Conservation (phyloP, 2,329 filamentous ascomycete genomes). For the Incumbomyces delicatus region DNA sequence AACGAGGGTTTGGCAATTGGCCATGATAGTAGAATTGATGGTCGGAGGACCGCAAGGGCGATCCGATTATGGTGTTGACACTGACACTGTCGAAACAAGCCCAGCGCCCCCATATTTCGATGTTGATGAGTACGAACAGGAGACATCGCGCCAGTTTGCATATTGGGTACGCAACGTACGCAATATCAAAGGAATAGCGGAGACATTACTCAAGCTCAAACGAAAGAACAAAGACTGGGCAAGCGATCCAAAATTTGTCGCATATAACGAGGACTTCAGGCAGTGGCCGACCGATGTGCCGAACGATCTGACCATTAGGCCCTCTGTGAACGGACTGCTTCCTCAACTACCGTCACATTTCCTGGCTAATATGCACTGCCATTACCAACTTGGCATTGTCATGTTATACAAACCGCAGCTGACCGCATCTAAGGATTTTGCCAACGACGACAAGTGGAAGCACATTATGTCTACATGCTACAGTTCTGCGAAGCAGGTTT, state of each 20-base stretch:
- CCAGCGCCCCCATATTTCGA: slow-evolving; percentile 55
- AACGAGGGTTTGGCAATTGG: slow-evolving; percentile 79
- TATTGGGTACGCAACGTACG: slow-evolving; percentile 69
- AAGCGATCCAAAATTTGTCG: slow-evolving; percentile 70
- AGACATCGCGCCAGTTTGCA: slow-evolving; percentile 72
- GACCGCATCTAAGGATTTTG: slow-evolving; percentile 63
- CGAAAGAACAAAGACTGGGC: slow-evolving; percentile 77
- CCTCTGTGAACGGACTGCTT: slow-evolving; percentile 65
- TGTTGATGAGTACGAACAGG: slow-evolving; percentile 63
- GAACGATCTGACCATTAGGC: slow-evolving; percentile 64
- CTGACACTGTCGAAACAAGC: slow-evolving; percentile 66
- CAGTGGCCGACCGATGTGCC: slow-evolving; percentile 71
- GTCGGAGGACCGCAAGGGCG: slow-evolving; percentile 87
- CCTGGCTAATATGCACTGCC: slow-evolving; percentile 78
- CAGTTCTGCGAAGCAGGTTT: slow-evolving; percentile 72
- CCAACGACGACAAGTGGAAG: slow-evolving; percentile 68
- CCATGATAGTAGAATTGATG: slow-evolving; percentile 82
- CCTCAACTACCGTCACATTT: slow-evolving; percentile 83
- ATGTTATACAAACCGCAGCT: slow-evolving; percentile 82
- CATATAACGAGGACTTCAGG: slow-evolving; percentile 66
- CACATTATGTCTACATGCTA: slow-evolving; percentile 81
- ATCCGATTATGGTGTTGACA: slow-evolving; percentile 64
- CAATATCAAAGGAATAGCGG: slow-evolving; percentile 68
- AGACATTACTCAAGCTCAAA: slow-evolving; percentile 62
- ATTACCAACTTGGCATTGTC: slow-evolving; percentile 77